Evolutionary conservation across 1,284 basidiomycete species (phyloP).

Genomic region (Rhizoctonia solani): DNA sequence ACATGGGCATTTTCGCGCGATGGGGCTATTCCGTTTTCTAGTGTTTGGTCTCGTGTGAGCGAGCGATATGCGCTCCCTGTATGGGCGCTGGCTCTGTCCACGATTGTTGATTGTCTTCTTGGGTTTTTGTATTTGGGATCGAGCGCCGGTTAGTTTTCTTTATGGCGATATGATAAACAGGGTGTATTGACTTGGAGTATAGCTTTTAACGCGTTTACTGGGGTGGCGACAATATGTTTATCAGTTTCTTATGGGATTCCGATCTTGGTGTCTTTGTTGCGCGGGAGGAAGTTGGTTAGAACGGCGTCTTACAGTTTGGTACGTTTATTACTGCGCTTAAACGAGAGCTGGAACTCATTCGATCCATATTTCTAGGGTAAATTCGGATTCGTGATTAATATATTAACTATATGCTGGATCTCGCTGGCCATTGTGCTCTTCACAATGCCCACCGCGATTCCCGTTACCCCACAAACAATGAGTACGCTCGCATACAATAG

Average conservation of each 20-base stretch:
- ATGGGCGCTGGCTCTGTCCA: constrained; percentile 48
- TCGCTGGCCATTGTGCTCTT: constrained; percentile 50
- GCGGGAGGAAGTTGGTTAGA: constrained; percentile 44
- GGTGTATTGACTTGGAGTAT: not conserved
- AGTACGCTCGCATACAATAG: constrained; percentile 43
- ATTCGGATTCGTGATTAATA: constrained; percentile 48
- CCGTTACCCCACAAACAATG: constrained; percentile 48
- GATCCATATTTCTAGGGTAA: constrained; percentile 41
- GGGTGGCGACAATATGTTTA: constrained; percentile 46
- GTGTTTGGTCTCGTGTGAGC: constrained; percentile 48
- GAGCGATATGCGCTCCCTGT: constrained; percentile 47
- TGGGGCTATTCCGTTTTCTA: constrained; percentile 49
- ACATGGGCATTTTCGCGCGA: constrained; percentile 52
- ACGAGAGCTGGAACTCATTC: not conserved
- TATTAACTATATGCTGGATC: constrained; percentile 50
- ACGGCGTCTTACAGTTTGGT: constrained; percentile 47
- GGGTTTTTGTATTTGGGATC: constrained; percentile 48
- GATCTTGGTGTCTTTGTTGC: constrained; percentile 47
- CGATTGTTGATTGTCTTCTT: constrained; percentile 48
- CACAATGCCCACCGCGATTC: constrained; percentile 50
- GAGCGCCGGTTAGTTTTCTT: constrained; percentile 42
- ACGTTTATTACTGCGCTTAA: not conserved
- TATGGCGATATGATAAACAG: not conserved
- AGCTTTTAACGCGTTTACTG: constrained; percentile 47
- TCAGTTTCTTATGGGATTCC: constrained; percentile 49